Base-by-base conservation (phyloP, 140 eudicot genomes). In the Senecio squalidus region DNA sequence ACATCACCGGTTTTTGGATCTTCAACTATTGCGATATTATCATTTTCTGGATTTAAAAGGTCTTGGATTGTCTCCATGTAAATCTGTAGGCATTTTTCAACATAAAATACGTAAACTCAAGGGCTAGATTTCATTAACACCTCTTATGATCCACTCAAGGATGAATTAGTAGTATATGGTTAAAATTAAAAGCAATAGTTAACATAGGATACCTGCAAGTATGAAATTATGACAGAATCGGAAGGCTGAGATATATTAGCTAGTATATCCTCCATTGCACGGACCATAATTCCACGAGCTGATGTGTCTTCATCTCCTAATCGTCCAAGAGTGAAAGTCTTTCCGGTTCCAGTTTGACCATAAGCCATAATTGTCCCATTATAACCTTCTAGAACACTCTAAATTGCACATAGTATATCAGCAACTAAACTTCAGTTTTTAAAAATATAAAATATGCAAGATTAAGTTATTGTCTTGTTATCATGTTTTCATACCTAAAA, bases 231-330 rank as follows among this genome's bases (percentile, higher is more conserved):
- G 47, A 93, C 68, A 60, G 95, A 88, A 78, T 93, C 99, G 29
- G 95, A 84, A 53, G 80, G 94, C 44, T 72, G 77, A 41, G 78
- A 72, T 46, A 84, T 68, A 73, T 85, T 76, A 51, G 85, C 79
- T 44, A 93, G 82, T 58, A 93, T 88, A 78, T 84, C 96, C 78
- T 93, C 99, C 99, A 93, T 84, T 16, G 99, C 79, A 36, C 99
- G 99, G 56, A 93, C 96, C 99, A 93, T 93, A 43, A 93, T 93
- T 5, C 99, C 99, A 70, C 99, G 99, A 27, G 89, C 96, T 71
- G 99, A 88, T 40, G 89, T 77, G 67, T 93, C 99, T 82, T 88
- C 99, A 64, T 88, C 99, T 39, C 99, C 99, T 48, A 93, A 76
- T 68, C 94, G 75, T 74, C 99, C 99, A 62, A 93, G 82, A 41